Evolutionary conservation across 352 stramenopile species (phyloP).

Genomic region (Ophiocytium majus): DNA sequence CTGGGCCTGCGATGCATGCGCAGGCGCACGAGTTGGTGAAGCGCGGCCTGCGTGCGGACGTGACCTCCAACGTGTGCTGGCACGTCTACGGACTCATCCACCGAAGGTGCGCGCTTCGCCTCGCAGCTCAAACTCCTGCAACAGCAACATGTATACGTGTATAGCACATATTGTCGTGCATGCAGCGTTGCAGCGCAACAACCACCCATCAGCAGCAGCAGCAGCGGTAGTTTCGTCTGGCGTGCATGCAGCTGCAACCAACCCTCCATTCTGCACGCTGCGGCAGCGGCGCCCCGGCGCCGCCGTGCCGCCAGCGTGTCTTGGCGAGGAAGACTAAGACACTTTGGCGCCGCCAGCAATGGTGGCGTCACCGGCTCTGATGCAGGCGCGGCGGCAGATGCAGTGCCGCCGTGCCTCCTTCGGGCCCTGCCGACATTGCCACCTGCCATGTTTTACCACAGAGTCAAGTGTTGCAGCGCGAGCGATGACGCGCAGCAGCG

Average conservation of each 20-base stretch:
- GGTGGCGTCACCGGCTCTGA: background rate
- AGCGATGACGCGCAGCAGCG: too few relatives aligned
- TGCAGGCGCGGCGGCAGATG: background rate
- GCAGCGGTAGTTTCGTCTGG: too few relatives aligned
- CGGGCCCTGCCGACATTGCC: background rate
- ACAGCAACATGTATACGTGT: too few relatives aligned
- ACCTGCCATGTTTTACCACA: too few relatives aligned
- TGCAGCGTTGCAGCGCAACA: too few relatives aligned
- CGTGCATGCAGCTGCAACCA: too few relatives aligned
- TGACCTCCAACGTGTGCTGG: conserved; percentile 94
- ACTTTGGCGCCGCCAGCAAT: background rate
- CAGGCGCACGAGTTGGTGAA: conserved; percentile 90
- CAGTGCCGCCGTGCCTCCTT: background rate
- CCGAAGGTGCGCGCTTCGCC: conserved; percentile 60
- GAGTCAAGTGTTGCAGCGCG: too few relatives aligned
- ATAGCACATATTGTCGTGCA: too few relatives aligned
- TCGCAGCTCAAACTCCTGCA: too few relatives aligned
- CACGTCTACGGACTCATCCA: conserved; percentile 96
- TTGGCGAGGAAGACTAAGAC: background rate
- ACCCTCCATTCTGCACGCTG: background rate
- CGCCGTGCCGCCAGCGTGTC: background rate
- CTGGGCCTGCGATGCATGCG: background rate
- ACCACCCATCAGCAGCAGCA: too few relatives aligned
- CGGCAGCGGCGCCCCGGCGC: background rate
- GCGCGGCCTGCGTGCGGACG: conserved; percentile 71